Evolutionary conservation across 176 grass and related monocot genomes (phyloP).

Genomic region (Oryza nivara): DNA sequence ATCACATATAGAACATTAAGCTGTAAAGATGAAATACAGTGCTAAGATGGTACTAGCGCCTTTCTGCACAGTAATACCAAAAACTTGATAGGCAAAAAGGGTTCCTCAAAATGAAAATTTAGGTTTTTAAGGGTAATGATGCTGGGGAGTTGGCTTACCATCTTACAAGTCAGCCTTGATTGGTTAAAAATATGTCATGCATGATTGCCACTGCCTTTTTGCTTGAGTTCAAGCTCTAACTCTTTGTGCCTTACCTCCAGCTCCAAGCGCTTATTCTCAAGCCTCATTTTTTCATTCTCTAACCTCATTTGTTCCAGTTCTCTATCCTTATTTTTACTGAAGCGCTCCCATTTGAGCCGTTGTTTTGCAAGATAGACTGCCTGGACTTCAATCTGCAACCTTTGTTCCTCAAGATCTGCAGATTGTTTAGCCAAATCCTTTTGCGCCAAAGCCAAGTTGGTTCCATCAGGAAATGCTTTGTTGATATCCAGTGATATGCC

Average conservation of each 20-base stretch:
- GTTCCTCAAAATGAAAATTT: background rate
- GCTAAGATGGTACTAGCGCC: background rate
- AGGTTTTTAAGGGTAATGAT: slow-evolving; percentile 1
- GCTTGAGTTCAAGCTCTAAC: slow-evolving; percentile 58
- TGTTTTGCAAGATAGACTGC: slow-evolving; percentile 55
- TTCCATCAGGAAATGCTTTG: slow-evolving; percentile 53
- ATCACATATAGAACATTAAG: background rate
- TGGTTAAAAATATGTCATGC: slow-evolving; percentile 32
- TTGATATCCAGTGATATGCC: slow-evolving; percentile 58
- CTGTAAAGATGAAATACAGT: background rate
- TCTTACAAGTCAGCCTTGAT: slow-evolving; percentile 43
- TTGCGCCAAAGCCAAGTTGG: slow-evolving; percentile 41
- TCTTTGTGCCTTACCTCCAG: slow-evolving; percentile 59
- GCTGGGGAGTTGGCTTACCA: slow-evolving; percentile 41
- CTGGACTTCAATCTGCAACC: slow-evolving; percentile 56
- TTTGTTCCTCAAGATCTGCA: slow-evolving; percentile 50
- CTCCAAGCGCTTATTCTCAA: slow-evolving; percentile 58
- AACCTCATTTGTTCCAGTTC: slow-evolving; percentile 66
- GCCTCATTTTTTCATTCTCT: slow-evolving; percentile 63
- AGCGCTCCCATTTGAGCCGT: slow-evolving; percentile 59
- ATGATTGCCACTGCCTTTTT: slow-evolving; percentile 45
- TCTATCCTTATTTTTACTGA: slow-evolving; percentile 64
- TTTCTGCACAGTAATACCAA: slow-evolving; percentile 7
- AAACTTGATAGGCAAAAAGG: slow-evolving; percentile 1
- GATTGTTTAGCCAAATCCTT: slow-evolving; percentile 43